Evolutionary conservation across 208 protist species (phyloP).

Genomic region (Acanthamoeba lenticulata): DNA sequence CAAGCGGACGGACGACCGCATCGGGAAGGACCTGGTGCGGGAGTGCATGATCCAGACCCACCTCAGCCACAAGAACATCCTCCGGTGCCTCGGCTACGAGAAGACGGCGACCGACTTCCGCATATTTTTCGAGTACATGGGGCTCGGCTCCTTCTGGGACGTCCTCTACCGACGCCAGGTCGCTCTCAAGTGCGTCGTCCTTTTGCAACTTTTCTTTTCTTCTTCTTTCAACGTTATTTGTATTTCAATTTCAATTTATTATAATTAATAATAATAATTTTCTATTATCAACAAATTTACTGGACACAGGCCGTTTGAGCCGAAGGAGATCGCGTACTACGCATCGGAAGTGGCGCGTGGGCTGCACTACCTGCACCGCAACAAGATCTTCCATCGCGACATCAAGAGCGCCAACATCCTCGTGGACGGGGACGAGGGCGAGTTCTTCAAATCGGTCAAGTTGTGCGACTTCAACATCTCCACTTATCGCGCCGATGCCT

Average conservation of each 20-base stretch:
- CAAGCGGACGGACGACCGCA: conserved; percentile 39
- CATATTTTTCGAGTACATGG: conserved; percentile 63
- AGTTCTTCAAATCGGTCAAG: conserved; percentile 45
- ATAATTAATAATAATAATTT: too few species aligned
- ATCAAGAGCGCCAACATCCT: conserved; percentile 55
- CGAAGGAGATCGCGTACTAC: conserved; percentile 39
- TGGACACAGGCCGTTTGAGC: background rate
- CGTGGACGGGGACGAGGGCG: conserved; percentile 41
- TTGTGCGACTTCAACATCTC: conserved; percentile 61
- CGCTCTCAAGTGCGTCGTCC: background rate
- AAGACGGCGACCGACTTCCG: conserved; percentile 33
- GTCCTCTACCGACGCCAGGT: conserved; percentile 24
- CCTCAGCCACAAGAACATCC: conserved; percentile 59
- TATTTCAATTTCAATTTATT: too few species aligned
- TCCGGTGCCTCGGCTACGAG: conserved; percentile 23
- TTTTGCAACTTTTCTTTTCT: too few species aligned
- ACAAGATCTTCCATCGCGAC: conserved; percentile 62
- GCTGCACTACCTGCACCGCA: conserved; percentile 48
- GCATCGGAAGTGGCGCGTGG: conserved; percentile 30
- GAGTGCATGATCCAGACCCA: conserved; percentile 54
- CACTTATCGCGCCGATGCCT: background rate
- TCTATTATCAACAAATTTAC: too few species aligned
- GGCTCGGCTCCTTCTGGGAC: conserved; percentile 36
- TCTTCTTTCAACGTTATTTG: too few species aligned
- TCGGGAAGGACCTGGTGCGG: conserved; percentile 34